Evolutionary conservation across 208 protist species (phyloP), one percentile per base, ranked within the genome.

Genomic region (Wallacemonas sp.): DNA sequence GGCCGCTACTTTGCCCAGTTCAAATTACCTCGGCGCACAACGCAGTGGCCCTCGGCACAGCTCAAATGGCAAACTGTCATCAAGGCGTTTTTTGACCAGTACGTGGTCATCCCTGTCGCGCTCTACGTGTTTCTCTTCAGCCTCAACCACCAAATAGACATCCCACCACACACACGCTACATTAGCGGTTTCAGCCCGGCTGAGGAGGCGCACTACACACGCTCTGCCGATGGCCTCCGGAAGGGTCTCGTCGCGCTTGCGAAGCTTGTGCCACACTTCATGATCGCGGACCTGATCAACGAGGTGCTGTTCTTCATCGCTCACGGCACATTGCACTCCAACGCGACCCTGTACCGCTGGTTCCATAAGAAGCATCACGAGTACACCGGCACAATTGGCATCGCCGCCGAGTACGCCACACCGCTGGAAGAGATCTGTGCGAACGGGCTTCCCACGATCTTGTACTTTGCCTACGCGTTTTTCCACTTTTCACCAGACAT

Each of bases 341-440:
- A 72, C 64, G 61, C 74, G 15, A 68, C 44, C 0, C 62, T 79
- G 3, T 90, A 83, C 56, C 56, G 68, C 17, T n/a, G 72, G 26
- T 80, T 90, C 46, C 80, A 90, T 69, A 87, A 87, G 70, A 68
- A 84, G 70, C 80, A 90, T 59, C 84, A 90, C 67, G 70, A 69
- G 64, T 90, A 87, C 68, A 82, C 69, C 15, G 80, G 81, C 46
- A 84, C 80, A 0, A 79, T 90, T 51, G 67, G 84, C 47, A 68
- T 90, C 44, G 78, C 78, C 11, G 84, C 80, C 34, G 84, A 90
- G 72, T 84, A 87, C 69, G 69, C 78, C 38, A 66, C 72, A 14
- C 61, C 62, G 27, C 44, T 82, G 27, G 83, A 88, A 56, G 68
- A 80, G 22, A 59, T 86, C 15, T 42, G 70, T n/a, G 77, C 79